Evolutionary conservation across 2,329 filamentous ascomycete species (phyloP), one percentile per base, ranked within the genome.

Genomic region (Rutstroemia sp.): DNA sequence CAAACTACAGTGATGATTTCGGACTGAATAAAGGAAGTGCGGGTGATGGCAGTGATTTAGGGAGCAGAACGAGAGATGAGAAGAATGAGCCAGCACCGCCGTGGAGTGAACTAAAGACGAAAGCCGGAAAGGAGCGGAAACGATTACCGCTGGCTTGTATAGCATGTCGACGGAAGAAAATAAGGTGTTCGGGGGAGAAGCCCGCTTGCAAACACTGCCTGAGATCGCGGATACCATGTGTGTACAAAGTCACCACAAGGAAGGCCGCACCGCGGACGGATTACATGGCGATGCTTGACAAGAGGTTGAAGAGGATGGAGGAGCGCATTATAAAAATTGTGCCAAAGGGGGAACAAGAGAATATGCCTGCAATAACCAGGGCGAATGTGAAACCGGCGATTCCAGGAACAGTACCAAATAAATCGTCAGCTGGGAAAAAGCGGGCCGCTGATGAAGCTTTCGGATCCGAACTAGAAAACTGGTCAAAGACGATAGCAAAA

Each of bases 251-350:
- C 58, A 97, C 92, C 0, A 91, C 92, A 4, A 81, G 94, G 58
- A 97, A 97, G 71, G 91, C 92, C 1, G 91, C 92, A 3, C 94
- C 94, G 2, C 81, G 94, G 52, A 97, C 94, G 17, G 94, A 97
- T 72, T 97, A 97, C 72, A 97, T 97, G 94, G 91, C 92, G 44
- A 97, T 97, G 91, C 75, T 97, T 65, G 94, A 97, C 73, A 96
- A 96, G 73, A 82, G 94, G 53, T 72, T 97, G 63, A 96, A 95
- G 76, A 81, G 92, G 57, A 97, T 97, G 94, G 94, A 99, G 72
- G 92, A 97, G 67, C 86, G 92, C 56, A 94, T 97, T 60, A 95
- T 97, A 73, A 96, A 96, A 71, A 87, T 92, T 57, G 87, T 97
- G 27, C 92, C 94, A 0, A 95, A 92, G 68, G 82, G 89, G 44